phyloP scores from a whole-genome alignment of 306 rosid species.

The Crataegus laevigata region DNA sequence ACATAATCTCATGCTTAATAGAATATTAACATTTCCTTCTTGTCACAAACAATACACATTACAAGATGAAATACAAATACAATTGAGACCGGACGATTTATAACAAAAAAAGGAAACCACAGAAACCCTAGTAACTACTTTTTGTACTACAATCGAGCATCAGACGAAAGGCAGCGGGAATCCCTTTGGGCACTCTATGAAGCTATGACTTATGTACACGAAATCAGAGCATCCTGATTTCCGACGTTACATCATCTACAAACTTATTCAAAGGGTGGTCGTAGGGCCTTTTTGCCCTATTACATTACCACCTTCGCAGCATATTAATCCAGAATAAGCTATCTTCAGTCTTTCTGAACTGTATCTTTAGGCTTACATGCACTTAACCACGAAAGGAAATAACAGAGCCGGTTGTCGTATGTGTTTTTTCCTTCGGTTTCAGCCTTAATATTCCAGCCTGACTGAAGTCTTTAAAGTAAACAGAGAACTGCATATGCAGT shows the following conservation, averaged over 20 bases:
- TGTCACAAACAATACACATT: conserved; percentile 12
- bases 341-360: conserved; percentile 16
- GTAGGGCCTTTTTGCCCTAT: conserved; percentile 2
- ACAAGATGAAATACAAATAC: conserved; percentile 11
- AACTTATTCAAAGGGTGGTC: conserved; percentile 14
- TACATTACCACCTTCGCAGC: conserved; percentile 3
- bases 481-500: neutral
- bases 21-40: conserved; percentile 7
- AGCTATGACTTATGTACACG: conserved; percentile 41
- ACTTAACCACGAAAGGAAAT: conserved; percentile 25
- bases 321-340: conserved; percentile 12
- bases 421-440: conserved; percentile 14
- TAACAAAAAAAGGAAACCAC: neutral
- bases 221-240: conserved; percentile 19
- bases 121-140: conserved; percentile 6
- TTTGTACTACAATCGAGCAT: conserved; percentile 20
- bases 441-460: conserved; percentile 9
- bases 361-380: conserved; percentile 41
- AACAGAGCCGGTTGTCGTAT: conserved; percentile 3
- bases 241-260: conserved; percentile 6
- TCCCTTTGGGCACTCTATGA: conserved; percentile 46
- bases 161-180: conserved; percentile 21
- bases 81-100: conserved; percentile 1
- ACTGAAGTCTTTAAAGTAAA: neutral
- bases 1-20: neutral